phyloP scores from a whole-genome alignment of 2,329 filamentous ascomycete species.

The Aspergillus hiratsukae region DNA sequence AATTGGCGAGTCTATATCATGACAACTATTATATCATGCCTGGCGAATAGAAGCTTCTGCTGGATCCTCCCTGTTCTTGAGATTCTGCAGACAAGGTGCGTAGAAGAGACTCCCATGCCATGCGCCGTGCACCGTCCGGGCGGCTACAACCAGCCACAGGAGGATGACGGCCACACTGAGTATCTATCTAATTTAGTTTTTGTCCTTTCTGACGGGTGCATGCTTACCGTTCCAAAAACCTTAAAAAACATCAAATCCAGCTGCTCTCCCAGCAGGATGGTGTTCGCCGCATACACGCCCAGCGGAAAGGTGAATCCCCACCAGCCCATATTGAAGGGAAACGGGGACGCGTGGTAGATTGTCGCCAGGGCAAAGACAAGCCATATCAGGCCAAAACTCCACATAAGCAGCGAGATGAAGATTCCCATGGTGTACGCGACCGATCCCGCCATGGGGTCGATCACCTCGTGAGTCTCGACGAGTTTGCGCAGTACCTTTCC shows the following conservation, averaged over 20 bases:
- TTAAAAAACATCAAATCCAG: conserved; percentile 51
- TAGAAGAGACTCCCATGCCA: conserved; percentile 46
- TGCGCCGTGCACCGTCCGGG: conserved; percentile 42
- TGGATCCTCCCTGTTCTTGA: conserved; percentile 19
- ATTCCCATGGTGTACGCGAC: conserved; percentile 58
- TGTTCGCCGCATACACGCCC: conserved; percentile 44
- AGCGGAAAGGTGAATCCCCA: conserved; percentile 57
- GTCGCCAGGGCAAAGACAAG: conserved; percentile 51
- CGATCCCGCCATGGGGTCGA: conserved; percentile 43
- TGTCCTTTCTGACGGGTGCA: background rate
- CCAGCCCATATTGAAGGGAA: conserved; percentile 59
- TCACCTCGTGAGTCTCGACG: conserved; percentile 36
- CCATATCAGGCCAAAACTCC: conserved; percentile 55
- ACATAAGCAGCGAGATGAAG: conserved; percentile 51
- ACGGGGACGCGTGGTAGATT: conserved; percentile 34
- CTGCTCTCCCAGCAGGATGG: conserved; percentile 42
- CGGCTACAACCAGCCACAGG: conserved; percentile 49
- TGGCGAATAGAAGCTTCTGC: background rate
- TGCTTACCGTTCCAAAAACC: conserved; percentile 45
- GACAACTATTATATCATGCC: background rate
- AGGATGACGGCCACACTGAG: conserved; percentile 46
- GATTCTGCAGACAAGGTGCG: conserved; percentile 46
- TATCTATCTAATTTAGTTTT: conserved; percentile 24
- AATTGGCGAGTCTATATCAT: background rate
- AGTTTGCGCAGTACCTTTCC: conserved; percentile 41